Evolutionary conservation across 2,329 filamentous ascomycete genomes (phyloP).

Genomic region (Penicillium sp.): DNA sequence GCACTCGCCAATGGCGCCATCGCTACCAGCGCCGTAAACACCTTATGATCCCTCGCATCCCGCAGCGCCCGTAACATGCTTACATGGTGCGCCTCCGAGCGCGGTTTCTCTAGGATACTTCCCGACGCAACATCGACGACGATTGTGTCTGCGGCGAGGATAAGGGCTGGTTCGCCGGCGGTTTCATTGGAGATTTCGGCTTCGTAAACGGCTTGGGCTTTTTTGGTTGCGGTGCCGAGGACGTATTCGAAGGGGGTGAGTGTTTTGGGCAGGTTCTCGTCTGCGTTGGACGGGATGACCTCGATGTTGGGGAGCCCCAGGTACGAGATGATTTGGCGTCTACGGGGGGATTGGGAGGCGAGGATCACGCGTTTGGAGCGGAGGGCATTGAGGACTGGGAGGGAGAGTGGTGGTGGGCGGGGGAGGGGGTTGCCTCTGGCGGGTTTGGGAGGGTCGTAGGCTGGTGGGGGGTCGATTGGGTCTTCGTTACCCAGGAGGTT

Average conservation of each 20-base stretch:
- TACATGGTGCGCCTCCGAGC: constrained; percentile 77
- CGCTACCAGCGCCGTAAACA: constrained; percentile 83
- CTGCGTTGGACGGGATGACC: constrained; percentile 77
- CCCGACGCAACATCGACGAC: constrained; percentile 74
- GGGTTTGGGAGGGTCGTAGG: constrained; percentile 36
- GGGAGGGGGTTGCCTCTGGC: constrained; percentile 35
- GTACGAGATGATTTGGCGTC: constrained; percentile 76
- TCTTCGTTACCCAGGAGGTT: constrained; percentile 29
- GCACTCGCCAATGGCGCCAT: constrained; percentile 82
- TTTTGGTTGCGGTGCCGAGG: constrained; percentile 78
- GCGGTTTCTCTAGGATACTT: constrained; percentile 86
- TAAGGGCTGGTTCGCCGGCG: constrained; percentile 74
- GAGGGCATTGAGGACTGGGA: constrained; percentile 78
- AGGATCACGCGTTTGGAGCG: constrained; percentile 82
- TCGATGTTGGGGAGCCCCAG: constrained; percentile 82
- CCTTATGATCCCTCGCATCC: constrained; percentile 76
- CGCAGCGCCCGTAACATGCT: constrained; percentile 80
- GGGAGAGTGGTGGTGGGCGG: constrained; percentile 64
- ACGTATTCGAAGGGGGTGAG: constrained; percentile 90
- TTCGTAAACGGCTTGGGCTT: constrained; percentile 74
- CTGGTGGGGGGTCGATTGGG: constrained; percentile 37
- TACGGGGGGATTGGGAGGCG: constrained; percentile 83
- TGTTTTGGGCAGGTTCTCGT: constrained; percentile 82
- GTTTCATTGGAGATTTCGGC: constrained; percentile 59
- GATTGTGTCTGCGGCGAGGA: constrained; percentile 89